phyloP scores from a whole-genome alignment of 768 basidiomycete genomes.

The Plicaturopsis crispa region DNA sequence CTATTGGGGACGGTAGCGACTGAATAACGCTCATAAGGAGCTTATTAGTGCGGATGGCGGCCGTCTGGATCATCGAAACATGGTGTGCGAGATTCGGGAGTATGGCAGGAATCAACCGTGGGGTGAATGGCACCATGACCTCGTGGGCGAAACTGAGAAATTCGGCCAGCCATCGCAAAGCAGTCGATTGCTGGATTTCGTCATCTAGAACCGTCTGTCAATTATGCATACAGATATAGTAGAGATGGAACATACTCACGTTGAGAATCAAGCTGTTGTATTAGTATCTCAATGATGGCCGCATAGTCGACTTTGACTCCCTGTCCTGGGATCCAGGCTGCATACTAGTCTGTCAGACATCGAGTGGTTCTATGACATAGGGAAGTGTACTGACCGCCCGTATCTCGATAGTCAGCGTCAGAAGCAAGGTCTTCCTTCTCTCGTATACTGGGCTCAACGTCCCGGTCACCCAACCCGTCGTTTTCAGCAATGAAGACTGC shows the following conservation, averaged over 20 bases:
- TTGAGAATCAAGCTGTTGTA: constrained; percentile 77
- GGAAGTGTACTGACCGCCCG: constrained; percentile 43
- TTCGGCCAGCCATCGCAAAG: constrained; percentile 89
- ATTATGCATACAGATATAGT: constrained; percentile 3
- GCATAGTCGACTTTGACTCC: constrained; percentile 88
- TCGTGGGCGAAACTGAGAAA: constrained; percentile 84
- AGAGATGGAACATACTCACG: constrained; percentile 42
- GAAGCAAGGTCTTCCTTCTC: constrained; percentile 14
- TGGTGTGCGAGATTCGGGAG: constrained; percentile 94
- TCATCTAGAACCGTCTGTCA: constrained; percentile 49
- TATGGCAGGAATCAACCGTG: constrained; percentile 86
- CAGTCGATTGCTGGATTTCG: constrained; percentile 90
- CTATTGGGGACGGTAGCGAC: constrained; percentile 66
- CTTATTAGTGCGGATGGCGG: constrained; percentile 82
- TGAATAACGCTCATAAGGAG: constrained; percentile 82
- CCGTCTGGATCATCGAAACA: constrained; percentile 79
- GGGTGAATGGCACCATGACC: constrained; percentile 92
- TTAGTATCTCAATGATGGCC: constrained; percentile 88
- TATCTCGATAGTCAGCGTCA: constrained; percentile 49
- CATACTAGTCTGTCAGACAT: too few species aligned
- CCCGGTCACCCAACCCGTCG: constrained; percentile 31
- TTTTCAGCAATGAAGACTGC: constrained; percentile 49
- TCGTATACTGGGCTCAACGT: constrained; percentile 31
- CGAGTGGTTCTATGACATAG: background rate
- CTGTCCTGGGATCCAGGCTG: constrained; percentile 90